Conservation (phyloP, 495 filamentous ascomycete species). For the Melanomma pulvis-pyrius region DNA sequence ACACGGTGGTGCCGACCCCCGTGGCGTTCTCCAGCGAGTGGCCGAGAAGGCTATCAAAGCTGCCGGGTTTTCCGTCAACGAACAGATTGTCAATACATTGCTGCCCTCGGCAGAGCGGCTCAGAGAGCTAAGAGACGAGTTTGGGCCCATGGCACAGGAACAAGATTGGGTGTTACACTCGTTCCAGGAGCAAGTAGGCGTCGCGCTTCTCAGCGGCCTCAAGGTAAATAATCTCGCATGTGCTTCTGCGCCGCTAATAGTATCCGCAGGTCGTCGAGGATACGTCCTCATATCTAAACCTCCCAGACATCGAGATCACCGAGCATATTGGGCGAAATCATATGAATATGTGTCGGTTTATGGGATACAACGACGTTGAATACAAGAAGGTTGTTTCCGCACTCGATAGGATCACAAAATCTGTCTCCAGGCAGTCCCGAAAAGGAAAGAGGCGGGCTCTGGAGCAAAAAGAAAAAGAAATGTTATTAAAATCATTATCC, state of each 20-base stretch:
- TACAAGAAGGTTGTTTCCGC: slow-evolving; percentile 41
- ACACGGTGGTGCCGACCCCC: slow-evolving; percentile 45
- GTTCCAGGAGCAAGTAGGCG: slow-evolving; percentile 44
- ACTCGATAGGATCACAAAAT: slow-evolving; percentile 21
- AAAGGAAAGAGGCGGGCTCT: no score
- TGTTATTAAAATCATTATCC: slow-evolving; percentile 23
- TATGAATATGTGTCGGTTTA: slow-evolving; percentile 51
- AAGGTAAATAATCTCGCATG: slow-evolving; percentile 37
- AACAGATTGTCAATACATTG: slow-evolving; percentile 38
- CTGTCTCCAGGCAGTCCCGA: background rate
- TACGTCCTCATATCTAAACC: slow-evolving; percentile 42
- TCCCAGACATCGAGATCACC: slow-evolving; percentile 33
- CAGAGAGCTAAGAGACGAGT: slow-evolving; percentile 42
- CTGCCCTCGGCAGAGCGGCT: slow-evolving; percentile 44
- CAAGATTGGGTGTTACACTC: slow-evolving; percentile 45
- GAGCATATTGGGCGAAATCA: slow-evolving; percentile 46
- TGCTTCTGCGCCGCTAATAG: slow-evolving; percentile 8
- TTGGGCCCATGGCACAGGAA: slow-evolving; percentile 36
- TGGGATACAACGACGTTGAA: slow-evolving; percentile 41
- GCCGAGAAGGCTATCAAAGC: slow-evolving; percentile 30
- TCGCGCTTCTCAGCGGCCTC: slow-evolving; percentile 25
- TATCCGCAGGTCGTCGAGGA: slow-evolving; percentile 46
- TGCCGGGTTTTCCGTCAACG: slow-evolving; percentile 36
- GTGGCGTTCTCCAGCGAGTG: slow-evolving; percentile 30
- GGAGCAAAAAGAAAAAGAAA: background rate